phyloP scores from a whole-genome alignment of 805 yeast species.

The Brettanomyces anomalus region DNA sequence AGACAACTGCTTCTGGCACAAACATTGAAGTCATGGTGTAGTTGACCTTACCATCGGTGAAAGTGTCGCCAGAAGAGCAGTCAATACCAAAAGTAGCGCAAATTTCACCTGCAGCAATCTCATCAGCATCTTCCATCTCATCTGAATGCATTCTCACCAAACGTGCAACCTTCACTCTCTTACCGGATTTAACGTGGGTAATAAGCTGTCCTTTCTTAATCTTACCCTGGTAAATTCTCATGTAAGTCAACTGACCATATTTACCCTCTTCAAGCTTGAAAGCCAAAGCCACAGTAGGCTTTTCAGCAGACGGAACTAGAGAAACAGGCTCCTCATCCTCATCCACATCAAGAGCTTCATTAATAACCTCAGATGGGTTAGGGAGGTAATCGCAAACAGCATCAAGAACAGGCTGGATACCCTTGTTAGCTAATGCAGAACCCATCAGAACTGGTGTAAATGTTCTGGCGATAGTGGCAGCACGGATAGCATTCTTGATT shows the following conservation, averaged over 20 bases:
- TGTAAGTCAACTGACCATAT: constrained; percentile 94
- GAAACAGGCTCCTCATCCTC: constrained; percentile 60
- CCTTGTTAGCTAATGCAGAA: constrained; percentile 93
- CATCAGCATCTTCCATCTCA: constrained; percentile 97
- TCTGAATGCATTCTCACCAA: constrained; percentile 97
- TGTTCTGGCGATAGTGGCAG: constrained; percentile 89
- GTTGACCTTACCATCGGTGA: constrained; percentile 72
- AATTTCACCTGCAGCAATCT: constrained; percentile 95
- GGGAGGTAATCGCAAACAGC: constrained; percentile 95
- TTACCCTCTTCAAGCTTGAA: constrained; percentile 98
- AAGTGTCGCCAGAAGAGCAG: constrained; percentile 98
- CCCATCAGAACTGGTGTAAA: constrained; percentile 99
- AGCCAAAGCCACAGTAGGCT: constrained; percentile 94
- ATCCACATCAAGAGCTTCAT: constrained; percentile 76
- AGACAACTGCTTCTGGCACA: constrained; percentile 98
- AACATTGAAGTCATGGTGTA: constrained; percentile 96
- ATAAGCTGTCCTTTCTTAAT: constrained; percentile 85
- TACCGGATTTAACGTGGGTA: constrained; percentile 84
- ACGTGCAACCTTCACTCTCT: constrained; percentile 86
- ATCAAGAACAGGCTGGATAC: constrained; percentile 91
- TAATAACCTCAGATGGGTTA: constrained; percentile 86
- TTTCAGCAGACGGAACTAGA: constrained; percentile 59
- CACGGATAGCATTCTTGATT: constrained; percentile 81
- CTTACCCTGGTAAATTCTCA: constrained; percentile 95
- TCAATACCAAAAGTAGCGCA: constrained; percentile 99